Percentiles rank a stretch among this genome's conserved stretches.
These are phyloP conservation scores for Syzygium oleosum DNA, from an alignment of 345 rosid species.

Conservation along the genomic window DNA sequence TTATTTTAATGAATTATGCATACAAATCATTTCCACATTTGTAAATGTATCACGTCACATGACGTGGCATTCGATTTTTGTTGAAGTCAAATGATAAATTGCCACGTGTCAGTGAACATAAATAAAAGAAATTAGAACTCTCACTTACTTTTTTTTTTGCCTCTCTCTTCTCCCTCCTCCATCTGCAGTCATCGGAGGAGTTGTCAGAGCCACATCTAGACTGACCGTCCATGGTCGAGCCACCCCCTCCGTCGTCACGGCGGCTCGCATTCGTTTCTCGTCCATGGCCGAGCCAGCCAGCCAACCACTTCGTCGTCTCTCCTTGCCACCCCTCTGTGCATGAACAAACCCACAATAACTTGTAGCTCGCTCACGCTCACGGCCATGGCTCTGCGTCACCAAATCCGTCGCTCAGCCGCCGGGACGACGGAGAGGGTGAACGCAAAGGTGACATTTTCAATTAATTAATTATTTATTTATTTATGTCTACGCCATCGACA, in stretches of 20 bases:
- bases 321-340: not conserved
- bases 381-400: too few species aligned
- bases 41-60: not conserved
- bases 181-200: too few species aligned
- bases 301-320: not conserved
- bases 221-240: not conserved
- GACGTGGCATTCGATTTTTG: not conserved
- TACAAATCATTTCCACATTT: too few species aligned
- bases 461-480: too few species aligned
- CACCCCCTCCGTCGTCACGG: not conserved
- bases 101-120: not conserved
- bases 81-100: not conserved
- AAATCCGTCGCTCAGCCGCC: too few species aligned
- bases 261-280: accelerated
- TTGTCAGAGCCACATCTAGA: not conserved
- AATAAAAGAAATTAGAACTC: too few species aligned
- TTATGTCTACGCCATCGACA: not conserved
- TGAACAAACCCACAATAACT: not conserved
- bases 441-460: too few species aligned
- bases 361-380: not conserved
- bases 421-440: too few species aligned
- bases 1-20: too few species aligned
- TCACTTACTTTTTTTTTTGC: accelerated
- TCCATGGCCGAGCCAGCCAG: not conserved
- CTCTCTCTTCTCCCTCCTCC: not conserved